Percentiles rank a stretch among this genome's conserved stretches.
Evolutionary conservation across 2,329 filamentous ascomycete species (phyloP).

Genomic region (Mariannaea elegans): DNA sequence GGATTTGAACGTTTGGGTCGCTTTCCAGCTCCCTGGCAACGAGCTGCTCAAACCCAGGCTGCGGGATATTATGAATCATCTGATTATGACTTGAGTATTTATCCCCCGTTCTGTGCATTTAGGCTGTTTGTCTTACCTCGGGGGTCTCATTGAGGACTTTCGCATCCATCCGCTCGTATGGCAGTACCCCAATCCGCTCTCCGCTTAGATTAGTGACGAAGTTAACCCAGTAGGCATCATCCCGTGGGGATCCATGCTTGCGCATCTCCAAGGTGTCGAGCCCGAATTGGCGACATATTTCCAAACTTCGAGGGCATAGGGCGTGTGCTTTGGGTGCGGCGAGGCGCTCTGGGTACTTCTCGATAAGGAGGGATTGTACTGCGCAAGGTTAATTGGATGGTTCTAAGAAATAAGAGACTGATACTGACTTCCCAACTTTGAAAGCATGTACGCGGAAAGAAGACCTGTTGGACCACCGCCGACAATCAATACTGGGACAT

Average conservation of each 20-base stretch:
- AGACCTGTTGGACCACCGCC: slow-evolving; percentile 12
- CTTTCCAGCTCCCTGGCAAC: slow-evolving; percentile 37
- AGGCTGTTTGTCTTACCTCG: not conserved
- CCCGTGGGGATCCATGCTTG: slow-evolving; percentile 2
- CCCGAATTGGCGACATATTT: slow-evolving; percentile 20
- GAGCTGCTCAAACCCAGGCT: slow-evolving; percentile 48
- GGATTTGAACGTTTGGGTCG: slow-evolving; percentile 39
- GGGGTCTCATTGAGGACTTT: slow-evolving; percentile 11
- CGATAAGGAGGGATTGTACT: slow-evolving; percentile 19
- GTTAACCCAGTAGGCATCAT: slow-evolving; percentile 19
- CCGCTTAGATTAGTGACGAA: slow-evolving; percentile 17
- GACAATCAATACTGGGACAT: slow-evolving; percentile 14
- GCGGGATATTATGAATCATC: slow-evolving; percentile 55
- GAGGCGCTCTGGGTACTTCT: slow-evolving; percentile 15
- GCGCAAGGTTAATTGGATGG: not conserved
- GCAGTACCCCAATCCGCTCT: slow-evolving; percentile 15
- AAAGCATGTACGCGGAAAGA: slow-evolving; percentile 19
- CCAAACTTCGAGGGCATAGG: slow-evolving; percentile 13
- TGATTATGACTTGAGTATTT: not conserved
- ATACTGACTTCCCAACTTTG: slow-evolving; percentile 14
- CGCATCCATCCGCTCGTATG: slow-evolving; percentile 18
- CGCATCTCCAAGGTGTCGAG: slow-evolving; percentile 14
- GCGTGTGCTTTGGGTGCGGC: slow-evolving; percentile 19
- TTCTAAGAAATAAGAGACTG: no score
- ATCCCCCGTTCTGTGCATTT: not conserved